Evolutionary conservation across 495 filamentous ascomycete species (phyloP).

Genomic region (Hypoxylon intermedium): DNA sequence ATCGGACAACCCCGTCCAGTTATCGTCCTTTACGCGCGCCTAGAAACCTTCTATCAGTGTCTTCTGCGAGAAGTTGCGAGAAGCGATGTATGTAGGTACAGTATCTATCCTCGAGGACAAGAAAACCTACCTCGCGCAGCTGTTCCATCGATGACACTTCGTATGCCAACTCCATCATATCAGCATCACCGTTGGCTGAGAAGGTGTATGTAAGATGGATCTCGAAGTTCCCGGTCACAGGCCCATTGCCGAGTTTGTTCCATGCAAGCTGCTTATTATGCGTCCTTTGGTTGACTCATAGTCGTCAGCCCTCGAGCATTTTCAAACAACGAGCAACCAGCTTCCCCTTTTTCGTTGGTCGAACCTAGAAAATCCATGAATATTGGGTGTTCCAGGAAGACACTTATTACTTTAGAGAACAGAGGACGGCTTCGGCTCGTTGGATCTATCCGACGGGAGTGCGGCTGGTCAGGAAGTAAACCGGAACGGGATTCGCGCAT

Average conservation of each 20-base stretch:
- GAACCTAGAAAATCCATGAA: no score
- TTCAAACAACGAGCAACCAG: neutral
- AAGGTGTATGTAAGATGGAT: neutral
- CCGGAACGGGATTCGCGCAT: constrained; percentile 7
- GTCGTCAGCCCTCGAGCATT: no score
- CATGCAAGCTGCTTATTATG: constrained; percentile 22
- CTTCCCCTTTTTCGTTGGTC: no score
- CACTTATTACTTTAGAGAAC: no score
- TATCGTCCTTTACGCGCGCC: constrained; percentile 37
- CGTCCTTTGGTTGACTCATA: neutral
- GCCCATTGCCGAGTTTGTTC: neutral
- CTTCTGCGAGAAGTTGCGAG: no score
- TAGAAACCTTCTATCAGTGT: constrained; percentile 4
- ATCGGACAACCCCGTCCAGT: constrained; percentile 40
- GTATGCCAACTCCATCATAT: constrained; percentile 3
- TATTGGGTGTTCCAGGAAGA: no score
- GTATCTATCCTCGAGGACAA: no score
- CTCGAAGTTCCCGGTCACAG: no score
- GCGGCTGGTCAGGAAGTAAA: neutral
- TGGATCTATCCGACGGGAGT: constrained; percentile 10
- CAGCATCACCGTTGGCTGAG: neutral
- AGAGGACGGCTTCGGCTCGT: constrained; percentile 7
- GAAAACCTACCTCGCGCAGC: constrained; percentile 29
- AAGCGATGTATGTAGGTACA: no score
- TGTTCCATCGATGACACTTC: constrained; percentile 22